These are phyloP conservation scores for Hypoxylon subgilvum DNA, from an alignment of 495 filamentous ascomycete genomes.

Conservation along the genomic window DNA sequence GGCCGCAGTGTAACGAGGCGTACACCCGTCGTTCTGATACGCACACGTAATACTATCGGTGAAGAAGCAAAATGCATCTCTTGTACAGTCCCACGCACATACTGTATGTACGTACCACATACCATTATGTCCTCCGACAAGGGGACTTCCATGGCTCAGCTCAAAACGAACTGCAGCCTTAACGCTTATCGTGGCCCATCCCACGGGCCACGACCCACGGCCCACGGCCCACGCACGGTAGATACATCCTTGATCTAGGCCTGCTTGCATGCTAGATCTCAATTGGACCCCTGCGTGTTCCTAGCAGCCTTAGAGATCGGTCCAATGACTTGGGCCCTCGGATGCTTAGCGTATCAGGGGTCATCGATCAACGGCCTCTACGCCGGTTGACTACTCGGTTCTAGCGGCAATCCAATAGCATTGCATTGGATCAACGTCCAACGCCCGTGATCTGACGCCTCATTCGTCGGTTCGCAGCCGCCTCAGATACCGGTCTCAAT, in stretches of 20 bases:
- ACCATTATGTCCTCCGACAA: background rate
- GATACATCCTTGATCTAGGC: background rate
- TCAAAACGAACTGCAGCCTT: background rate
- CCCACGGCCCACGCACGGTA: too few relatives aligned
- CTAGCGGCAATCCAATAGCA: too few relatives aligned
- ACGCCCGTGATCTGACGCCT: too few relatives aligned
- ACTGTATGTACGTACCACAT: background rate
- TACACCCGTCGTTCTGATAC: background rate
- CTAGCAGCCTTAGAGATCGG: background rate
- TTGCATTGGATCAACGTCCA: too few relatives aligned
- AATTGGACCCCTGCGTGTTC: background rate
- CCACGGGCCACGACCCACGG: background rate
- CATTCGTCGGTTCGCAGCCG: too few relatives aligned
- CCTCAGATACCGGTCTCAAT: too few relatives aligned
- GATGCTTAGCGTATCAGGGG: too few relatives aligned
- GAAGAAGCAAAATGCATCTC: background rate
- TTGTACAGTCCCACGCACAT: too few relatives aligned
- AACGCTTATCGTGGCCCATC: background rate
- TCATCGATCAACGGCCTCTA: too few relatives aligned
- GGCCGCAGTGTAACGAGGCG: background rate
- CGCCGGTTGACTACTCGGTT: too few relatives aligned
- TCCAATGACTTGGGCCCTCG: background rate
- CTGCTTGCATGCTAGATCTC: slow-evolving; percentile 4
- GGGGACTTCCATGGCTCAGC: background rate
- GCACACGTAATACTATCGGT: too few relatives aligned